Percentiles rank a stretch among this genome's conserved stretches.
phyloP scores from a whole-genome alignment of 2,329 filamentous ascomycete species.

The Penicillium sclerotiorum region DNA sequence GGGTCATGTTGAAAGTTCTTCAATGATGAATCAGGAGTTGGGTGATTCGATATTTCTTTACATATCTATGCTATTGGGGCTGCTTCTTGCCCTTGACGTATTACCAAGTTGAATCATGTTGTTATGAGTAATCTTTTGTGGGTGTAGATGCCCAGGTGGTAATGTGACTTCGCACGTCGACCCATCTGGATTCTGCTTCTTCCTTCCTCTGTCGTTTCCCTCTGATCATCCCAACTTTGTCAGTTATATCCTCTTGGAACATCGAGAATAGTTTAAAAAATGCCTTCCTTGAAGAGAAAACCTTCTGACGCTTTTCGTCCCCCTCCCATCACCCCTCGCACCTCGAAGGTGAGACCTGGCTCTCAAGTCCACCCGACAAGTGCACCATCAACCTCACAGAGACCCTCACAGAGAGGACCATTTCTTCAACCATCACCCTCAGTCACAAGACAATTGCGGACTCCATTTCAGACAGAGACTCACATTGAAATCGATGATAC shows the following conservation, averaged over 20 bases:
- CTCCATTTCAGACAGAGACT: constrained; percentile 10
- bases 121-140: too few relatives aligned
- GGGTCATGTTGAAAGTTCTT: not conserved
- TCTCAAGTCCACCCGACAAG: constrained; percentile 5
- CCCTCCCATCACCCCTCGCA: constrained; percentile 17
- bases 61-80: too few relatives aligned
- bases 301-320: constrained; percentile 5
- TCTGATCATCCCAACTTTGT: too few relatives aligned
- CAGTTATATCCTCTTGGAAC: not conserved
- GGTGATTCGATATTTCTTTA: too few relatives aligned
- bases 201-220: too few relatives aligned
- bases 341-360: constrained; percentile 7
- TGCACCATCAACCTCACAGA: constrained; percentile 6
- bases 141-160: too few relatives aligned
- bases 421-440: constrained; percentile 9
- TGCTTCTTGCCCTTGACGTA: too few relatives aligned
- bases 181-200: too few relatives aligned
- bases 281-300: constrained; percentile 17
- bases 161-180: too few relatives aligned
- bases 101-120: too few relatives aligned
- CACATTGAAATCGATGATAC: constrained; percentile 30
- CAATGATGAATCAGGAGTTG: not conserved
- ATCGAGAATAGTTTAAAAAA: not conserved
- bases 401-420: not conserved
- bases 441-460: constrained; percentile 10